Evolutionary conservation across 345 rosid species (phyloP).

Genomic region (Moricandia moricandioides): DNA sequence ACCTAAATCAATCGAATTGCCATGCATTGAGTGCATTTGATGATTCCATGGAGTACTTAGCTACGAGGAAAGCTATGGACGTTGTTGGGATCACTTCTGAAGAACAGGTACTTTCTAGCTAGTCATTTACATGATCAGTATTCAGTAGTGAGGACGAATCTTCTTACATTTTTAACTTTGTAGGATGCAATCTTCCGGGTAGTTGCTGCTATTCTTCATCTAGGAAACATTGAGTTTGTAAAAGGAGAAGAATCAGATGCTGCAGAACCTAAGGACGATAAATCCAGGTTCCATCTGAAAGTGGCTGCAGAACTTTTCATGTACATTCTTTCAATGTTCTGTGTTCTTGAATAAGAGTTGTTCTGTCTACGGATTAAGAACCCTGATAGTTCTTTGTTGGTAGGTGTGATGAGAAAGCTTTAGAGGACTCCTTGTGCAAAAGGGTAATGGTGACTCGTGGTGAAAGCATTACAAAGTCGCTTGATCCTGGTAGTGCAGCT

Average conservation of each 20-base stretch:
- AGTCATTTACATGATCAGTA: neutral
- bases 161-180: slow-evolving; percentile 21
- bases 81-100: slow-evolving; percentile 74
- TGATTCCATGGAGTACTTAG: slow-evolving; percentile 73
- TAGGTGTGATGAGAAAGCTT: slow-evolving; percentile 86
- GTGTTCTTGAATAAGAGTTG: neutral
- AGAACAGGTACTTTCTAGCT: slow-evolving; percentile 66
- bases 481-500: slow-evolving; percentile 84
- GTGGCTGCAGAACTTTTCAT: slow-evolving; percentile 83
- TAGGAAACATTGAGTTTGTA: slow-evolving; percentile 80
- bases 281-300: slow-evolving; percentile 71
- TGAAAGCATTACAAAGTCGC: slow-evolving; percentile 89
- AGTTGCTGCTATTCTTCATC: slow-evolving; percentile 97
- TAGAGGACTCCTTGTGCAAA: slow-evolving; percentile 85
- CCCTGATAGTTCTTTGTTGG: slow-evolving; percentile 30
- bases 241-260: slow-evolving; percentile 90
- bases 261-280: slow-evolving; percentile 88
- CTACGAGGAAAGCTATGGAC: slow-evolving; percentile 89
- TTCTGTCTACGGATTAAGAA: neutral
- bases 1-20: slow-evolving; percentile 86
- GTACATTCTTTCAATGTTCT: slow-evolving; percentile 51
- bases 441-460: slow-evolving; percentile 96
- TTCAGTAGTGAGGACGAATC: slow-evolving; percentile 19
- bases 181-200: slow-evolving; percentile 61
- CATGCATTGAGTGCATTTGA: slow-evolving; percentile 66